Evolutionary conservation across 2,329 filamentous ascomycete species (phyloP), one percentile per base, ranked within the genome.

Genomic region (Botrytis fragariae): DNA sequence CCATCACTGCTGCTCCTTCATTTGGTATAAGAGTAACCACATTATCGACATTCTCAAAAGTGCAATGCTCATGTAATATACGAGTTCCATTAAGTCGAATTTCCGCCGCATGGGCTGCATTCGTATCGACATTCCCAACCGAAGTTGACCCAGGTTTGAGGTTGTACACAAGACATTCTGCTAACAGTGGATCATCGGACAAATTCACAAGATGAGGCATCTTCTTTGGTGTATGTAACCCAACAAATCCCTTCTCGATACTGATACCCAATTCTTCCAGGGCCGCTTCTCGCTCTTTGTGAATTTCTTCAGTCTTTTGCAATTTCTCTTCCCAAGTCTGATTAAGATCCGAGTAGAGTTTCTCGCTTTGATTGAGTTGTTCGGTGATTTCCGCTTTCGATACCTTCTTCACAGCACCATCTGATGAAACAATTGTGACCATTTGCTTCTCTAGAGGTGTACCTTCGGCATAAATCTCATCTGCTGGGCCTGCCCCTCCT

Each of bases 311-410:
- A 0, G 96, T 99, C 84, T 97, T 98, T 76, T 90, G 88, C 75
- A 99, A 85, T 83, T 98, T 98, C 84, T 99, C 90, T 84, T 99
- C 96, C 96, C 96, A 99, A 0, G 96, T 99, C 84, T 99, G 95
- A 80, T 99, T 99, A 71, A 99, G 88, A 81, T 99, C 96, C 68
- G 92, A 91, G 80, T 98, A 93, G 32, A 99, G 88, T 83, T 99
- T 99, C 84, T 99, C 96, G 76, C 94, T 97, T 82, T 98, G 96
- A 78, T 91, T 95, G 39, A 99, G 86, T 82, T 99, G 97, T 82
- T 99, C 96, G 9, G 94, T 93, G 81, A 99, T 99, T 81, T 99
- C 96, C 3, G 96, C 96, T 82, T 99, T 99, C 69, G 95, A 98
- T 54, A 99, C 96, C 81, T 97, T 97, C 84, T 97, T 98, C 77